Base-by-base conservation (phyloP, 441 rosid species). In the Erodium trifolium region DNA sequence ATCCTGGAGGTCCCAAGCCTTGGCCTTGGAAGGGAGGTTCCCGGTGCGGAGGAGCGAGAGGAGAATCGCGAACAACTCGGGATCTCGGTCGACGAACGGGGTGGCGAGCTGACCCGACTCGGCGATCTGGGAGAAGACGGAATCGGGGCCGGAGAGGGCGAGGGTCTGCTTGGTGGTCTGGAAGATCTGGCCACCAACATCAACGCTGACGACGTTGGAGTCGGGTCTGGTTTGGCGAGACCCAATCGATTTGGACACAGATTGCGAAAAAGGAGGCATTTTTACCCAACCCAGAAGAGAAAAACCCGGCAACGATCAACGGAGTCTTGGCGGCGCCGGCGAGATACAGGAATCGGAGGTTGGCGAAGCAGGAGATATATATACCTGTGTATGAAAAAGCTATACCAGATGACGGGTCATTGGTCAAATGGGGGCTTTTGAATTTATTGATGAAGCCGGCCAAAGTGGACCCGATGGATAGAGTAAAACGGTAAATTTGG, bases 141-240 rank as follows among this genome's bases (percentile, higher is more conserved):
- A 89, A 16, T 78, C 66, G 27, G 96, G 74, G n/a, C 92, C 96
- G 9, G 90, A 89, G 2, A 81, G 71, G 43, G 80, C n/a, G 14
- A 91, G 76, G 64, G 99, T 91, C 64, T 86, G 93, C 67, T 85
- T 84, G 27, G 92, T 87, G 6, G 97, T 86, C 49, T 91, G 96
- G 74, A 93, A 88, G 31, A 84, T 79, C 73, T 87, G 82, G n/a
- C 97, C 96, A 37, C 97, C 97, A 1, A 91, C 96, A 69, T 88
- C 82, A 65, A 93, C 64, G 19, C 91, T 79, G 41, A 93, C 77
- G 5, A 89, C 66, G 49, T 85, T 83, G 17, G 83, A 29, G 9
- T 13, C 67, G 1, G 67, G 47, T 18, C 60, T 55, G 7, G 73
- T 39, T n/a, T 67, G 11, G 70, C 19, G 67, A 53, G 17, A 17